A percentile compares a stretch with the other conserved stretches of the same genome.
Conservation (phyloP, 1,284 basidiomycete genomes). For the Trametes versicolor region DNA sequence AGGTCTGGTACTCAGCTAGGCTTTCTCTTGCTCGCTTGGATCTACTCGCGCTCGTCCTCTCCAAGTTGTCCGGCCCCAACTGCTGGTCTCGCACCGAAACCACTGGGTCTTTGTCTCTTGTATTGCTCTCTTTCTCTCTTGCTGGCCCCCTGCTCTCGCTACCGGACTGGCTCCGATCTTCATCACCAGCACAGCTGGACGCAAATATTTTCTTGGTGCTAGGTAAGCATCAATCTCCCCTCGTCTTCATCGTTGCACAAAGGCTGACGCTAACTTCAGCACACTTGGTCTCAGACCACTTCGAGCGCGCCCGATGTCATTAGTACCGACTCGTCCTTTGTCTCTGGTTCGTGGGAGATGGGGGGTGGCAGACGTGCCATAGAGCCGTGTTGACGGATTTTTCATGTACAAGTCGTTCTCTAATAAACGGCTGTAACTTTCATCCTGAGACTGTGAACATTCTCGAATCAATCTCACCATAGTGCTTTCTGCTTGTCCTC, state of each 20-base stretch:
- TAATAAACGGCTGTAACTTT: too few species aligned
- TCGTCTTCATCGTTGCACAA: background rate
- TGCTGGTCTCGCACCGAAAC: background rate
- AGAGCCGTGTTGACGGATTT: background rate
- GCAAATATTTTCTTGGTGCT: too few species aligned
- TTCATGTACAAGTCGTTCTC: background rate
- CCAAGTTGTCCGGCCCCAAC: background rate
- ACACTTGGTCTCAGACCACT: background rate
- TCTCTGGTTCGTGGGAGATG: background rate
- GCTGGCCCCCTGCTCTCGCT: background rate
- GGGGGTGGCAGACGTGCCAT: slow-evolving; percentile 5
- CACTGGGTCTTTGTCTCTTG: background rate
- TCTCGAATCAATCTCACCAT: too few species aligned
- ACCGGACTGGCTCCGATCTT: background rate
- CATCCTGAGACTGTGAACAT: too few species aligned
- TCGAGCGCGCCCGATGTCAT: background rate
- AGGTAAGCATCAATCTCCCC: too few species aligned
- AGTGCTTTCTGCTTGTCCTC: too few species aligned
- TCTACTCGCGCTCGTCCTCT: background rate
- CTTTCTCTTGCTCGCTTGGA: background rate
- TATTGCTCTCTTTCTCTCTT: too few species aligned
- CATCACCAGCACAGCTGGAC: background rate
- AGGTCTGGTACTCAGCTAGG: background rate
- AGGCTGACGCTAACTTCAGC: background rate
- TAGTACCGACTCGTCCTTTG: slow-evolving; percentile 1